Conservation (phyloP, 352 stramenopile species). For the Blastocystis sp. region DNA sequence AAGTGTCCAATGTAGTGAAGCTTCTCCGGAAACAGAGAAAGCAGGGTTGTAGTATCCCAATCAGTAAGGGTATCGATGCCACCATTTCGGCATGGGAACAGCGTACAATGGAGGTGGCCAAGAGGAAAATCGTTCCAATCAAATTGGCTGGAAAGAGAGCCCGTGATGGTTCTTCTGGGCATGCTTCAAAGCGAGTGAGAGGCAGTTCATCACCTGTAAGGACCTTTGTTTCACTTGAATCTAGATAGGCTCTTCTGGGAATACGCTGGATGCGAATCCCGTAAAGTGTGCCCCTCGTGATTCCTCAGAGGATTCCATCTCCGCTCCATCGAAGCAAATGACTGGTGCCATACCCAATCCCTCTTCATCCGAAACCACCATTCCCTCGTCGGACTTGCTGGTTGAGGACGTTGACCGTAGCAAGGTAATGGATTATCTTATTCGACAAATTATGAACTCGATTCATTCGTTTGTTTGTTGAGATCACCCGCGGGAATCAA, state of each 20-base stretch:
- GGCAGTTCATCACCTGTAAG: too few species aligned
- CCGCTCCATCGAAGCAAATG: too few species aligned
- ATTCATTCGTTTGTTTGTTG: background rate
- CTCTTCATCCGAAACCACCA: too few species aligned
- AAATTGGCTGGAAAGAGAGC: background rate
- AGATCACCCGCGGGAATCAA: background rate
- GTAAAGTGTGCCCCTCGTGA: too few species aligned
- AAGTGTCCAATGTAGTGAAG: background rate
- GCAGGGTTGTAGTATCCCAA: background rate
- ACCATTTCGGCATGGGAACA: background rate
- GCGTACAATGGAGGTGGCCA: background rate
- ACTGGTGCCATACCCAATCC: too few species aligned
- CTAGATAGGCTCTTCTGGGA: too few species aligned
- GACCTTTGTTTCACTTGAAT: too few species aligned
- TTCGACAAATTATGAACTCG: background rate
- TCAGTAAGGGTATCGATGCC: background rate
- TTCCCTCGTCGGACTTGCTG: too few species aligned
- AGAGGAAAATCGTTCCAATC: background rate
- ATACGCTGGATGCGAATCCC: too few species aligned
- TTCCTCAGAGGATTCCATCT: too few species aligned
- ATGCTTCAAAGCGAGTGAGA: too few species aligned
- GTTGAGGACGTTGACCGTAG: slow-evolving; percentile 30
- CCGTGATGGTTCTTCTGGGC: background rate
- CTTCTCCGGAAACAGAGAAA: background rate
- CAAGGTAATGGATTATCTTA: background rate